phyloP scores from a whole-genome alignment of 768 basidiomycete species.

The Pulveroboletus sp. region DNA sequence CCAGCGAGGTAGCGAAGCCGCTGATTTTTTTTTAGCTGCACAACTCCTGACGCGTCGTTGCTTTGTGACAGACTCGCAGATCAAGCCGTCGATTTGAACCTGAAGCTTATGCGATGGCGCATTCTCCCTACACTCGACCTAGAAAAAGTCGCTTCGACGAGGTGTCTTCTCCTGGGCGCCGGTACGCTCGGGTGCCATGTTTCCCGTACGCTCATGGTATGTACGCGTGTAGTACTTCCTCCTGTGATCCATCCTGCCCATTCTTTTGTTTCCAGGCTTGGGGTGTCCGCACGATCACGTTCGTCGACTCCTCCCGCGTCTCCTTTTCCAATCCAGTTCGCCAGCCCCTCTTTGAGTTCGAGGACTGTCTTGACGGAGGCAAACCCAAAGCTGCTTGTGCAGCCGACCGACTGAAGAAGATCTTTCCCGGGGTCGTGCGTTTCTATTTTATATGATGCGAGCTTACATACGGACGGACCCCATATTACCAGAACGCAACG shows the following conservation, averaged over 20 bases:
- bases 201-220: conserved; percentile 79
- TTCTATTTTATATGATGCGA: too few relatives aligned
- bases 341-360: conserved; percentile 94
- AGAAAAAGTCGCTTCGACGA: conserved; percentile 76
- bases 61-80: conserved; percentile 64
- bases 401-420: conserved; percentile 75
- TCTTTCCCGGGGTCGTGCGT: conserved; percentile 90
- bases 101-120: conserved; percentile 98
- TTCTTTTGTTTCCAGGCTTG: conserved; percentile 59
- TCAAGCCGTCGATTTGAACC: conserved; percentile 96
- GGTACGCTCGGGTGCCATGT: conserved; percentile 98
- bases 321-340: conserved; percentile 98
- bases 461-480: neutral
- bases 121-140: conserved; percentile 86
- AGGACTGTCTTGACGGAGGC: conserved; percentile 88
- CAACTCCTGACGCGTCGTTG: neutral
- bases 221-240: neutral
- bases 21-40: neutral
- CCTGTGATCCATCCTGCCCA: neutral
- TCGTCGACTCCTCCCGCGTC: conserved; percentile 87
- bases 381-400: conserved; percentile 93
- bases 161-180: conserved; percentile 85
- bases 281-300: conserved; percentile 91
- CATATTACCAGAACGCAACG: conserved; percentile 60
- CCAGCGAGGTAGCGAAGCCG: conserved; percentile 63